phyloP scores from a whole-genome alignment of 2,329 filamentous ascomycete species.

The Hypoxylon sp. region DNA sequence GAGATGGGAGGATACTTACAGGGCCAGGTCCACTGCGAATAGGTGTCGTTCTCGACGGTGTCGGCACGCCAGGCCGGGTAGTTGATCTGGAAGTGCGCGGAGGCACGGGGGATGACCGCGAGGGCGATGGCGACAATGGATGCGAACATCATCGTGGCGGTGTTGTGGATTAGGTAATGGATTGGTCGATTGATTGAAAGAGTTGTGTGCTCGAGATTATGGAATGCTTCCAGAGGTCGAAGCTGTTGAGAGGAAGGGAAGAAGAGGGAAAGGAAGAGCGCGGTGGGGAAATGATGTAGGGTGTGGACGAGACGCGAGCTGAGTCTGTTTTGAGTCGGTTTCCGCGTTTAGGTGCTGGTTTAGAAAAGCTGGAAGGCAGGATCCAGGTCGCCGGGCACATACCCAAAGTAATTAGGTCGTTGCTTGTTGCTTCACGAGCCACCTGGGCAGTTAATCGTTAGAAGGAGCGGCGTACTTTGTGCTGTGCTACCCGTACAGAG shows the following conservation, averaged over 20 bases:
- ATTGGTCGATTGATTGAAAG: background rate
- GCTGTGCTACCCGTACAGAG: background rate
- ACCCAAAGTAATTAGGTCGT: background rate
- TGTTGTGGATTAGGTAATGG: background rate
- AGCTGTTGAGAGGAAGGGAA: background rate
- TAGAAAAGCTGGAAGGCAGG: conserved; percentile 12
- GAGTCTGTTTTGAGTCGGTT: conserved; percentile 2
- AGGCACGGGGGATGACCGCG: conserved; percentile 53
- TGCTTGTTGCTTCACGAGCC: background rate
- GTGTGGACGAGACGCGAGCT: background rate
- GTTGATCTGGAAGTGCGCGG: conserved; percentile 63
- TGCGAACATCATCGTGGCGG: conserved; percentile 42
- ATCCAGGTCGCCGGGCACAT: conserved; percentile 1
- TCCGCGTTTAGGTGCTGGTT: background rate
- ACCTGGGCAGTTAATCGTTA: background rate
- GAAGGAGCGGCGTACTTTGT: conserved; percentile 4
- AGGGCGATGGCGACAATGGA: conserved; percentile 47
- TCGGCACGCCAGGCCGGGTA: conserved; percentile 65
- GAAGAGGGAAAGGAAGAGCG: conserved; percentile 1
- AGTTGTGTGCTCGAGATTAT: background rate
- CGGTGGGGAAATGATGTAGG: background rate
- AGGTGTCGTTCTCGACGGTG: conserved; percentile 58
- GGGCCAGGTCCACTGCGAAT: conserved; percentile 64
- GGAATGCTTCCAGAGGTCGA: background rate
- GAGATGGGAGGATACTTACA: conserved; percentile 55